phyloP scores from a whole-genome alignment of 1,284 basidiomycete genomes.

The Mycena citricolor region DNA sequence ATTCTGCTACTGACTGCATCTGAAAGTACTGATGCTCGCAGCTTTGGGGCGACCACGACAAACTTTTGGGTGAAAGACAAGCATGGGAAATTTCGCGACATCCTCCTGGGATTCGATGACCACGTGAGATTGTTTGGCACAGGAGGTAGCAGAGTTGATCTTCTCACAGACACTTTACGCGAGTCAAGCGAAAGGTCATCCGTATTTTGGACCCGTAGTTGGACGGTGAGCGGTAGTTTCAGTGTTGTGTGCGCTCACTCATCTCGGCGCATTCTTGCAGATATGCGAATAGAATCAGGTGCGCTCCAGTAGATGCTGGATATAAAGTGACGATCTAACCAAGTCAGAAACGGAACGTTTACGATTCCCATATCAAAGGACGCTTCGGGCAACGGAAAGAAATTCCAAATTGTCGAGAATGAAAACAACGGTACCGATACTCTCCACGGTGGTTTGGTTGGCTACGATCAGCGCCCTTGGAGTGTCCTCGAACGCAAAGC shows the following conservation, averaged over 20 bases:
- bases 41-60: constrained; percentile 38
- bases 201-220: constrained; percentile 44
- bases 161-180: constrained; percentile 35
- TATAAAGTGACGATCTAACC: too few species aligned
- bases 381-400: constrained; percentile 37
- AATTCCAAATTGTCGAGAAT: constrained; percentile 42
- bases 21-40: constrained; percentile 1
- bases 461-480: constrained; percentile 45
- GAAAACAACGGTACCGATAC: constrained; percentile 41
- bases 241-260: neutral
- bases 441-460: constrained; percentile 43
- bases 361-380: constrained; percentile 46
- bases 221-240: constrained; percentile 31
- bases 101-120: constrained; percentile 42
- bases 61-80: constrained; percentile 48
- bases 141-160: neutral
- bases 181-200: constrained; percentile 35
- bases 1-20: neutral
- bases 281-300: constrained; percentile 23
- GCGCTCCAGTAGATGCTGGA: constrained; percentile 26
- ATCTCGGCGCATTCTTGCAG: constrained; percentile 1
- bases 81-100: constrained; percentile 39
- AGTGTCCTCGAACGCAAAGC: constrained; percentile 30
- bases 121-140: constrained; percentile 26
- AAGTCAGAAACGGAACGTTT: constrained; percentile 49